Evolutionary conservation across 2,329 filamentous ascomycete species (phyloP), one percentile per base, ranked within the genome.

Genomic region (Nothophaeocryptopus gaeumannii): DNA sequence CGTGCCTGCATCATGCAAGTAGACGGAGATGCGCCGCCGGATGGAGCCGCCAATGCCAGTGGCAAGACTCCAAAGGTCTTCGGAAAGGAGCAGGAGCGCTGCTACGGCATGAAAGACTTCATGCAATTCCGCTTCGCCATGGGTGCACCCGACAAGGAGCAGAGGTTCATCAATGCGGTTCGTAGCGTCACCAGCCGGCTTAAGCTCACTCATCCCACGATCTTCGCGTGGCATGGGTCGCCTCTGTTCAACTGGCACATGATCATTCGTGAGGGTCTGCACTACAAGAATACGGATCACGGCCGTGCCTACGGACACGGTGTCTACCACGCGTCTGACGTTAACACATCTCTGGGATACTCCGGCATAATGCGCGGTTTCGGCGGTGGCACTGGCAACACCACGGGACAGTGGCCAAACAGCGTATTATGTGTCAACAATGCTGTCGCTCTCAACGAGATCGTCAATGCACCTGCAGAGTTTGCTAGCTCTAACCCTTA

Each of bases 221-320:
- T 96, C 1, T 89, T 95, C 62, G 89, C 88, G 0, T 96, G 87
- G 84, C 91, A 96, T 66, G 91, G 90, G 5, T 95, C 88, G 61
- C 67, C 72, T 0, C 56, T 95, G 2, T 58, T 68, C 2, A 96
- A 95, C 61, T 96, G 91, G 91, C 91, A 96, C 68, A 87, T 85
- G 60, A 96, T 96, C 60, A 82, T 96, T 55, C 82, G 90, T 30
- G 82, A 86, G 52, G 90, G 91, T 0, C 74, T 96, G 5, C 81
- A 95, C 65, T 96, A 84, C 70, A 79, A 81, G 4, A 68, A 79
- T 1, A 70, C 73, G 0, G 36, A 66, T 0, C 71, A 92, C 65
- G 91, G 90, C 1, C 81, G 91, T 53, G 74, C 84, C 1, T 89
- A 58, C 61, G 91, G 91, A 0, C 51, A 96, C 63, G 91, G 91